Evolutionary conservation across 768 basidiomycete species (phyloP).

Genomic region (Dacryopinax spathularia): DNA sequence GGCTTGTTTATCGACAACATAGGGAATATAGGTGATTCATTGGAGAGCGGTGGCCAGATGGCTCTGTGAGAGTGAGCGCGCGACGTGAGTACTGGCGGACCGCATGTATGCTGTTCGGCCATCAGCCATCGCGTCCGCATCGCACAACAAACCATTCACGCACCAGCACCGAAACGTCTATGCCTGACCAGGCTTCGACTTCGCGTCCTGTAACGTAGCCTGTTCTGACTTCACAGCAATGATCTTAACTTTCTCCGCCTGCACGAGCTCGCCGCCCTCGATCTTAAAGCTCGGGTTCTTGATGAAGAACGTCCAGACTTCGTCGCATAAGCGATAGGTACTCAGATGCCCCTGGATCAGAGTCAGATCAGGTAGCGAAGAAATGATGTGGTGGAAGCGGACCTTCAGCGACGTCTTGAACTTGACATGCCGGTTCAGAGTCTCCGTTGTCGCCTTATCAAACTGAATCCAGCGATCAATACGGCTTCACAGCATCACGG

Average conservation of each 20-base stretch:
- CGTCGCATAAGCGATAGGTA: slow-evolving; percentile 86
- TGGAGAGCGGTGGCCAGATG: no score
- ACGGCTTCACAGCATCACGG: background rate
- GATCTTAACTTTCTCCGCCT: slow-evolving; percentile 76
- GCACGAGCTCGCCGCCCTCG: slow-evolving; percentile 73
- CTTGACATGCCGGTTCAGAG: slow-evolving; percentile 86
- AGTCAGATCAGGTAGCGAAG: background rate
- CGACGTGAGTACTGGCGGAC: background rate
- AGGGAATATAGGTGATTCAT: background rate
- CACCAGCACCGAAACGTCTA: background rate
- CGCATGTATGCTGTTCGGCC: background rate
- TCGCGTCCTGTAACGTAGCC: slow-evolving; percentile 69
- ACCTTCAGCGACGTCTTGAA: slow-evolving; percentile 89
- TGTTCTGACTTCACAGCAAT: slow-evolving; percentile 97
- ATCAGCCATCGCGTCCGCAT: background rate
- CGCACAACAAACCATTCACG: background rate
- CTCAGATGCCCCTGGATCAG: slow-evolving; percentile 61
- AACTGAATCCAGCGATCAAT: slow-evolving; percentile 41
- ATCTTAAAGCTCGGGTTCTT: slow-evolving; percentile 90
- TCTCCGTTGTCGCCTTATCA: slow-evolving; percentile 89
- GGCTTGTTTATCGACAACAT: no score
- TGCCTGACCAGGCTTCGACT: slow-evolving; percentile 25
- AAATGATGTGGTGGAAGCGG: slow-evolving; percentile 13
- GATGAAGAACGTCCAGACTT: slow-evolving; percentile 98
- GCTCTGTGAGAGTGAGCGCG: no score